Conservation (phyloP, 495 filamentous ascomycete genomes). For the Neurospora sp. region DNA sequence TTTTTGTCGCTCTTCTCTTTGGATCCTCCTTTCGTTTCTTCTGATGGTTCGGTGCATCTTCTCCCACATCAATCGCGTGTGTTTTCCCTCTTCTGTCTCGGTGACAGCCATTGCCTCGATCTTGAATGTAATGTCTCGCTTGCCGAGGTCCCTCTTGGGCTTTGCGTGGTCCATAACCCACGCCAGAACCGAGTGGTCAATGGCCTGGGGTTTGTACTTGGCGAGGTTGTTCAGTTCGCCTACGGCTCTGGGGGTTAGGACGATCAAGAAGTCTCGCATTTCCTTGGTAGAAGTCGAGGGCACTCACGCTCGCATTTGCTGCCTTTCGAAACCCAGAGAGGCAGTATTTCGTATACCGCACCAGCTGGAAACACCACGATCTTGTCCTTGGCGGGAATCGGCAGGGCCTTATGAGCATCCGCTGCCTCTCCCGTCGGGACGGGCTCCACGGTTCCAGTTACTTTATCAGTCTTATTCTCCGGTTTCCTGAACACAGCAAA, state of each 20-base stretch:
- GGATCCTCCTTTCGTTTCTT: slow-evolving; percentile 15
- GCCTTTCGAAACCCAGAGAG: slow-evolving; percentile 21
- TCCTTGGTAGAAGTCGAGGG: background rate
- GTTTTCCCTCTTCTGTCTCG: slow-evolving; percentile 21
- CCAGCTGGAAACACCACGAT: slow-evolving; percentile 25
- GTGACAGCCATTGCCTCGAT: slow-evolving; percentile 22
- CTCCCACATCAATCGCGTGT: slow-evolving; percentile 24
- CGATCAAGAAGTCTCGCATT: background rate
- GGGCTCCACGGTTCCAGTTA: slow-evolving; percentile 7
- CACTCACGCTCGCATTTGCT: slow-evolving; percentile 26
- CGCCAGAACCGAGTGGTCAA: slow-evolving; percentile 18
- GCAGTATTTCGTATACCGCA: slow-evolving; percentile 22
- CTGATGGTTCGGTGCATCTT: slow-evolving; percentile 17
- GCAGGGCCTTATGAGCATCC: background rate
- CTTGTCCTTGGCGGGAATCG: slow-evolving; percentile 18
- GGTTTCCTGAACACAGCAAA: slow-evolving; percentile 24
- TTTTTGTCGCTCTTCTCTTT: slow-evolving; percentile 17
- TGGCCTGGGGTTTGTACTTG: slow-evolving; percentile 17
- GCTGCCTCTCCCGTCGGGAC: slow-evolving; percentile 1
- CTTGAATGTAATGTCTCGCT: slow-evolving; percentile 22
- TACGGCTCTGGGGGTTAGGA: background rate
- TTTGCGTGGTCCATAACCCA: slow-evolving; percentile 25
- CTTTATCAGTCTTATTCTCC: slow-evolving; percentile 10
- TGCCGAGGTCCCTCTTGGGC: slow-evolving; percentile 17
- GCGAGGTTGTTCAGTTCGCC: slow-evolving; percentile 19